phyloP scores from a whole-genome alignment of 2,329 filamentous ascomycete genomes.

The Aspergillus felis region DNA sequence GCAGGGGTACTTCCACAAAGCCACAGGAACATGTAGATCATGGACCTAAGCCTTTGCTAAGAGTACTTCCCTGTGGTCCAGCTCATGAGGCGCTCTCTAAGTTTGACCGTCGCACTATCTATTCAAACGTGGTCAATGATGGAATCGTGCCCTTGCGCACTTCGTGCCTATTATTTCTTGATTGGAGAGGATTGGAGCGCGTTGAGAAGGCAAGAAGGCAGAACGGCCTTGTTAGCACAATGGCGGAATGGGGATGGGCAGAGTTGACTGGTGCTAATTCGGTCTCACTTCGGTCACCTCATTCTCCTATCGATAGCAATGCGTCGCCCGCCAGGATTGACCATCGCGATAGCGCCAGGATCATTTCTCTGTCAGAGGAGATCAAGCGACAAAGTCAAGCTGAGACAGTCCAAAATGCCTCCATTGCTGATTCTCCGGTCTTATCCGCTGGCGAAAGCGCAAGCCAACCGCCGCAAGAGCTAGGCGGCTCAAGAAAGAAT shows the following conservation, averaged over 20 bases:
- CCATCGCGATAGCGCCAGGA: slow-evolving; percentile 9
- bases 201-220: slow-evolving; percentile 93
- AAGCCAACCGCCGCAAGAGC: not conserved
- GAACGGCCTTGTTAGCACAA: slow-evolving; percentile 85
- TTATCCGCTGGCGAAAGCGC: not conserved
- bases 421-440: not conserved
- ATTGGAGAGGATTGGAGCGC: slow-evolving; percentile 89
- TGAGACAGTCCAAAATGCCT: not conserved
- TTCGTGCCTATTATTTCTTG: slow-evolving; percentile 91
- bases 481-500: not conserved
- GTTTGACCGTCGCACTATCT: slow-evolving; percentile 86
- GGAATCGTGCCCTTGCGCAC: slow-evolving; percentile 93
- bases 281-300: slow-evolving; percentile 48
- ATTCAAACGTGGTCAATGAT: slow-evolving; percentile 97
- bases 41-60: slow-evolving; percentile 80
- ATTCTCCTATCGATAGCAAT: slow-evolving; percentile 19
- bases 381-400: slow-evolving; percentile 4
- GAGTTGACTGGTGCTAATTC: slow-evolving; percentile 72
- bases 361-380: slow-evolving; percentile 5
- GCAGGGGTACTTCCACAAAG: slow-evolving; percentile 59
- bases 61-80: slow-evolving; percentile 86
- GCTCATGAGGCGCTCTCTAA: slow-evolving; percentile 82
- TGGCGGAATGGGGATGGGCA: slow-evolving; percentile 91
- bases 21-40: slow-evolving; percentile 61
- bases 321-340: slow-evolving; percentile 11